phyloP scores from a whole-genome alignment of 202 grass and related monocot species.

The Panicum virgatum region DNA sequence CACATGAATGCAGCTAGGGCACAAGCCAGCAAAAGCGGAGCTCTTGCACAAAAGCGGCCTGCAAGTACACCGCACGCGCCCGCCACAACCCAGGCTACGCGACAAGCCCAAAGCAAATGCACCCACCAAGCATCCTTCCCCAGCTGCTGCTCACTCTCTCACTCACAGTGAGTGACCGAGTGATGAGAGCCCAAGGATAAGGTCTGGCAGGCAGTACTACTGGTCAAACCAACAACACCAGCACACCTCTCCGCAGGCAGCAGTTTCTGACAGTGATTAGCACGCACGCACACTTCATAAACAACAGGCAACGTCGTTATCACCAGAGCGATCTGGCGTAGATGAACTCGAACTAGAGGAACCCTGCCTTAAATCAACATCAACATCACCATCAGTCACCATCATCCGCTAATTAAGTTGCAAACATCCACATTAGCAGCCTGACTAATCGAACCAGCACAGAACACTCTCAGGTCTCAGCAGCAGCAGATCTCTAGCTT shows the following conservation, averaged over 20 bases:
- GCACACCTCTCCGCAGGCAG: background rate
- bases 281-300: too few relatives aligned
- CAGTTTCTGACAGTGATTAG: background rate
- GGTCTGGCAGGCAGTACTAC: too few relatives aligned
- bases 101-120: background rate
- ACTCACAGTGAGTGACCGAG: background rate
- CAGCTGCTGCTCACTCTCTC: background rate
- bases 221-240: background rate
- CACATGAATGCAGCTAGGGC: background rate
- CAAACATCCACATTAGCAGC: conserved; percentile 45
- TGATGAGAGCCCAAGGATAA: background rate
- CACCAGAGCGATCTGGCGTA: too few relatives aligned
- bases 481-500: background rate
- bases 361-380: conserved; percentile 6
- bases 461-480: background rate
- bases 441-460: conserved; percentile 10
- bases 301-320: background rate
- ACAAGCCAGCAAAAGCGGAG: background rate
- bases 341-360: too few relatives aligned
- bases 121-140: too few relatives aligned
- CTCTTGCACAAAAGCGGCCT: background rate
- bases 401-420: conserved; percentile 39
- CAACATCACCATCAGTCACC: conserved; percentile 14
- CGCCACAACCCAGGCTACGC: background rate
- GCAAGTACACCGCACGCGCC: conserved; percentile 15